A percentile compares a stretch with the other conserved stretches of the same genome.
phyloP scores from a whole-genome alignment of 768 basidiomycete genomes.

The Hemileccinum impolitum region DNA sequence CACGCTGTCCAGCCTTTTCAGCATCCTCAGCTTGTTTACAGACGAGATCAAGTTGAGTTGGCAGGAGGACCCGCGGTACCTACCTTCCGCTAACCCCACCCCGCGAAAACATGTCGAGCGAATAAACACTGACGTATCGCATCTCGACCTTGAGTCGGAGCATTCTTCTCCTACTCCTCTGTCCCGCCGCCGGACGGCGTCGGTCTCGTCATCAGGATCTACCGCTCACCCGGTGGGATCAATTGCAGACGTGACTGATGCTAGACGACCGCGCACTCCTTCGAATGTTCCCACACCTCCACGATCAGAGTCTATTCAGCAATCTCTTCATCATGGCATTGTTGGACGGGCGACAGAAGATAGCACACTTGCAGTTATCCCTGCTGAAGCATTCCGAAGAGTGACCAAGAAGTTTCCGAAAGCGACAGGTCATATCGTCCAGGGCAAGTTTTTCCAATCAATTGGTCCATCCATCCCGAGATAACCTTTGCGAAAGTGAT shows the following conservation, averaged over 20 bases:
- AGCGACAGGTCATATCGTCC: constrained; percentile 93
- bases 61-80: constrained; percentile 57
- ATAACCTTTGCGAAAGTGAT: constrained; percentile 58
- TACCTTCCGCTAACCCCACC: constrained; percentile 27
- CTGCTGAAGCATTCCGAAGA: constrained; percentile 92
- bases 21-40: constrained; percentile 94
- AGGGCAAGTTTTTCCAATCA: constrained; percentile 48
- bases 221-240: constrained; percentile 54
- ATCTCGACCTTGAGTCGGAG: constrained; percentile 43
- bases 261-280: constrained; percentile 7
- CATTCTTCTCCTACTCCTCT: constrained; percentile 26
- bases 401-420: constrained; percentile 97
- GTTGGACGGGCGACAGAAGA: constrained; percentile 94
- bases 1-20: constrained; percentile 93
- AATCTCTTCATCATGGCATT: constrained; percentile 56
- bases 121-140: constrained; percentile 64
- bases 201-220: constrained; percentile 65
- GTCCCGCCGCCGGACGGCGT: constrained; percentile 45
- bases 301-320: constrained; percentile 24
- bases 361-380: constrained; percentile 96
- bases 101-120: constrained; percentile 33
- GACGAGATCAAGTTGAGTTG: constrained; percentile 91
- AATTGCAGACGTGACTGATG: constrained; percentile 19
- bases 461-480: constrained; percentile 10
- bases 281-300: constrained; percentile 21